Evolutionary conservation across 225 moss, liverwort and hornwort genomes (phyloP).

Genomic region (Marchantia paleacea): DNA sequence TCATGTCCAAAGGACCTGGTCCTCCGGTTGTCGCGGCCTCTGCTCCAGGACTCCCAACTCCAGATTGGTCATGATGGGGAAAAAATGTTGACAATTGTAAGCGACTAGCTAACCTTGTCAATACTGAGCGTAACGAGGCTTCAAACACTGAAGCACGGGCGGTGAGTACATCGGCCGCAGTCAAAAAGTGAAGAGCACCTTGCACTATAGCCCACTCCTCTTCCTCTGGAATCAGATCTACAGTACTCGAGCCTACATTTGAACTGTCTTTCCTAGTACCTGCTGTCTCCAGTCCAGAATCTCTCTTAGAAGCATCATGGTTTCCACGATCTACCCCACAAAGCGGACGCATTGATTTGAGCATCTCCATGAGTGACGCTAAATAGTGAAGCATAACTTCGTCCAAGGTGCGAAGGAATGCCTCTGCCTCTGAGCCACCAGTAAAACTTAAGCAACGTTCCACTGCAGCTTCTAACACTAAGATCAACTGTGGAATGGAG

Average conservation of each 20-base stretch:
- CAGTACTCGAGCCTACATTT: conserved; percentile 26
- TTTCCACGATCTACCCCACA: conserved; percentile 75
- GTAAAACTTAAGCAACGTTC: conserved; percentile 89
- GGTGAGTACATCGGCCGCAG: conserved; percentile 79
- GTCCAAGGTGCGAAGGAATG: conserved; percentile 77
- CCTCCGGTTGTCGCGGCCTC: conserved; percentile 40
- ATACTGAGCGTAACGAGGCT: conserved; percentile 77
- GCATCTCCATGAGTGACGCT: conserved; percentile 69
- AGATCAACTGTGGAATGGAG: conserved; percentile 72
- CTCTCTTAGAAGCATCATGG: conserved; percentile 56
- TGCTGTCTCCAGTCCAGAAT: conserved; percentile 44
- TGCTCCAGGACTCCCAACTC: conserved; percentile 40
- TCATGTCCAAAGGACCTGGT: conserved; percentile 66
- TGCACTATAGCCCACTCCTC: conserved; percentile 98
- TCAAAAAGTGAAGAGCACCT: conserved; percentile 90
- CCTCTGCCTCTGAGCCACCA: conserved; percentile 91
- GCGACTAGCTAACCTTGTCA: conserved; percentile 58
- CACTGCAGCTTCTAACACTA: conserved; percentile 82
- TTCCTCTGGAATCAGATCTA: conserved; percentile 84
- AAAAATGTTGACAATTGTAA: conserved; percentile 56
- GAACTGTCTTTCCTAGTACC: conserved; percentile 51
- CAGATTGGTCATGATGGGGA: conserved; percentile 35
- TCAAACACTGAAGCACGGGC: conserved; percentile 88
- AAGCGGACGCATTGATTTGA: conserved; percentile 81
- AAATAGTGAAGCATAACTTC: conserved; percentile 90